Percentiles rank a stretch among this genome's conserved stretches.
Conservation (phyloP, 75 land plant species). For the Pinus taeda region DNA sequence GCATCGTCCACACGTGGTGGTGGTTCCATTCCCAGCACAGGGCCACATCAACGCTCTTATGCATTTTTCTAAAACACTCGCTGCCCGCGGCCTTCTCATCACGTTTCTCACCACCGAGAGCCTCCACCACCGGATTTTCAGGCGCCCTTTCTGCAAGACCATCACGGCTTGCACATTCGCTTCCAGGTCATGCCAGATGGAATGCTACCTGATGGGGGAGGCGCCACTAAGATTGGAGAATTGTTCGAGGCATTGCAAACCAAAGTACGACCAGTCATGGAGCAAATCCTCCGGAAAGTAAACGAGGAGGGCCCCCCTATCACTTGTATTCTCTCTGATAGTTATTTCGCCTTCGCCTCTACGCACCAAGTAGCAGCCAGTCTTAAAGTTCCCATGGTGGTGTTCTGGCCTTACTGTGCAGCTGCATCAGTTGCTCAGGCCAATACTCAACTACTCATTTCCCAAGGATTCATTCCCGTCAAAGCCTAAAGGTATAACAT, state of each 20-base stretch:
- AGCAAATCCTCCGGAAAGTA: background rate
- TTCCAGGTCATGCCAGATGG: background rate
- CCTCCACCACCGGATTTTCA: background rate
- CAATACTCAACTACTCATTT: background rate
- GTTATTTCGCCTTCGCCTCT: background rate
- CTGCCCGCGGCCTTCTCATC: slow-evolving; percentile 13
- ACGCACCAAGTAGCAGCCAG: background rate
- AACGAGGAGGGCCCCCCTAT: background rate
- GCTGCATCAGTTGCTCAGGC: background rate
- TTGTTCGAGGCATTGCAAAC: background rate
- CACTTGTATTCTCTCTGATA: background rate
- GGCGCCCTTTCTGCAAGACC: background rate
- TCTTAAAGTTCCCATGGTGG: slow-evolving; percentile 1
- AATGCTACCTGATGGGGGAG: background rate
- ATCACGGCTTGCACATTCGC: background rate
- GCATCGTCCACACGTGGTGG: slow-evolving; percentile 25
- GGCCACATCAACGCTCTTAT: slow-evolving; percentile 45
- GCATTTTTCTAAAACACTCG: slow-evolving; percentile 18
- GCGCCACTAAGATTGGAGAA: background rate
- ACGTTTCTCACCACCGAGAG: slow-evolving; percentile 14
- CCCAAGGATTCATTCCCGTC: background rate
- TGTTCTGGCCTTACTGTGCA: slow-evolving; percentile 5
- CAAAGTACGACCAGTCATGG: background rate
- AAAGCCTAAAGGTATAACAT: background rate
- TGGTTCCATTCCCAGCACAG: slow-evolving; percentile 54